Base-by-base conservation (phyloP, 768 basidiomycete genomes). In the Nidularia sp. region DNA sequence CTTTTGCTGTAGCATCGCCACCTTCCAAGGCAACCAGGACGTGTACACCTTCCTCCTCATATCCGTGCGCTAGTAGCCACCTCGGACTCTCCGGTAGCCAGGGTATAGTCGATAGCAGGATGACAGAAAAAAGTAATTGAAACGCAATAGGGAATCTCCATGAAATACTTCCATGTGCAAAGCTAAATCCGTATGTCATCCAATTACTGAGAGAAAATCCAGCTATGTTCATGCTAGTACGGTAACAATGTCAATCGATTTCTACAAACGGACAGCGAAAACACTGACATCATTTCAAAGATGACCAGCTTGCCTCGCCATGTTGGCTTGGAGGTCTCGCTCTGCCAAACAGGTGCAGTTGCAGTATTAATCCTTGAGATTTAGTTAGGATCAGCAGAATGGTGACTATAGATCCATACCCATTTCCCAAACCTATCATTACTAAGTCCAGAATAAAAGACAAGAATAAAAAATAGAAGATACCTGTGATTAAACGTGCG, bases 101-200 rank as follows among this genome's bases (percentile, higher is more conserved):
- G 0, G 78, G 75, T 9, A 77, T 59, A 0, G 78, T 78, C 15
- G 65, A 58, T n/a, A 77, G 57, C 5, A 79, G 57, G 45, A 78
- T 66, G 32, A 73, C 45, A 6, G 76, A 77, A 58, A 78, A 79
- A 3, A 72, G 60, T 22, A 79, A 69, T 49, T 79, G 76, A 54
- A 79, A 77, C 1, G 76, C 76, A 47, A 79, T 77, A 3, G 76
- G 77, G 62, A 78, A 77, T 5, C 77, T 64, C 78, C 76, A 78
- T 7, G 74, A 62, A 13, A 77, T 60, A 58, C 70, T 74, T 18
- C 76, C 75, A 5, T 61, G 48, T 13, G 71, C 55, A 57, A 73
- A 79, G 57, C 75, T 77, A 57, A 78, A 75, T 7, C 76, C 74
- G 54, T 79, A 79, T 0, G 77, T 79, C 73, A 79, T 75, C 77